A percentile compares a stretch with the other conserved stretches of the same genome.
These are phyloP conservation scores for Nitzschia sp. DNA, from an alignment of 108 stramenopile genomes.

Conservation along the genomic window DNA sequence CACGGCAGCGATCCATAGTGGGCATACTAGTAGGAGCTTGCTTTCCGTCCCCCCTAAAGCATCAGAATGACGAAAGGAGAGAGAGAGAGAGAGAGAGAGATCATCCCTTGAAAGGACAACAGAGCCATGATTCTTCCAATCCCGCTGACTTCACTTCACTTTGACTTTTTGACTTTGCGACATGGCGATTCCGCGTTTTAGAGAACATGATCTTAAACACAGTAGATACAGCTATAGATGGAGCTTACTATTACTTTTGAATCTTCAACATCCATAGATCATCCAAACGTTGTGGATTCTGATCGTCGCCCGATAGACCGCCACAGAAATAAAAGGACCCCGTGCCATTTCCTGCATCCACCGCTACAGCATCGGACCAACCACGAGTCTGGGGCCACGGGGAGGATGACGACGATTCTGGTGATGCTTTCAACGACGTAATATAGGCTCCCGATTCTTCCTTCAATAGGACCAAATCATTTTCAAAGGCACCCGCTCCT, in stretches of 20 bases:
- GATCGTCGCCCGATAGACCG: slow-evolving; percentile 67
- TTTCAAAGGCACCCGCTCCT: slow-evolving; percentile 70
- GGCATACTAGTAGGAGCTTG: too few species aligned
- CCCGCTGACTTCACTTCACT: too few species aligned
- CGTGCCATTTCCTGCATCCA: slow-evolving; percentile 8
- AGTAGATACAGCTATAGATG: too few species aligned
- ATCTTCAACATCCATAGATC: slow-evolving; percentile 52
- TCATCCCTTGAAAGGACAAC: too few species aligned
- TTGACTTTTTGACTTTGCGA: too few species aligned
- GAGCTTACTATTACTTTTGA: neutral
- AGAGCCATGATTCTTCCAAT: too few species aligned
- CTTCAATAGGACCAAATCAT: slow-evolving; percentile 52
- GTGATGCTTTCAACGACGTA: slow-evolving; percentile 3
- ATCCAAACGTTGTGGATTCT: slow-evolving; percentile 43
- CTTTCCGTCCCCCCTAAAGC: too few species aligned
- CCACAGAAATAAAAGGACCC: slow-evolving; percentile 53
- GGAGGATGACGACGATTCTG: neutral
- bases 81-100: too few species aligned
- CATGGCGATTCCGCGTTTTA: too few species aligned
- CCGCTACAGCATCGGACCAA: slow-evolving; percentile 56
- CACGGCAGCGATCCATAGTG: too few species aligned
- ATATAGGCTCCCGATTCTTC: slow-evolving; percentile 23
- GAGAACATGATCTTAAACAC: too few species aligned
- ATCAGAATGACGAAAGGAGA: too few species aligned
- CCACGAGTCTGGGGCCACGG: slow-evolving; percentile 58